These are phyloP conservation scores for Blakeslea trispora DNA, from an alignment of 371 early-diverging fungal species.

Conservation along the genomic window DNA sequence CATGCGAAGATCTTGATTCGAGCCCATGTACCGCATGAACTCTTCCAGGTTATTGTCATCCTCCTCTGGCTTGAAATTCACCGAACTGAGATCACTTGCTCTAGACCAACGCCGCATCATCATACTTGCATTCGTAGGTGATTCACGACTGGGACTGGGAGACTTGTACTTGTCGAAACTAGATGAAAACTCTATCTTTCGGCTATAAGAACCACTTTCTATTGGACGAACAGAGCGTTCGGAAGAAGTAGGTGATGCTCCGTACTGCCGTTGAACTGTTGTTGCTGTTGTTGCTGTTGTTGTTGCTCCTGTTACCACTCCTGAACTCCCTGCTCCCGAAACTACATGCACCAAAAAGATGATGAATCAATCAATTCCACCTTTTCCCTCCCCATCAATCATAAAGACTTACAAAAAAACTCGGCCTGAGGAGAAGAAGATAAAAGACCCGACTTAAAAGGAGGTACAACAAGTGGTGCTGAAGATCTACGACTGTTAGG, in stretches of 20 bases:
- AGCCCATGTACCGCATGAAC: constrained; percentile 63
- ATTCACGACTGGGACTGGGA: constrained; percentile 21
- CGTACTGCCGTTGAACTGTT: constrained; percentile 6
- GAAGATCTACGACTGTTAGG: constrained; percentile 20
- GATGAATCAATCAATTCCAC: too few relatives aligned
- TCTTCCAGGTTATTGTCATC: constrained; percentile 58
- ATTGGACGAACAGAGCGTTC: constrained; percentile 2
- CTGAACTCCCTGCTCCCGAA: constrained; percentile 14
- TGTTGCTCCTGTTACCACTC: too few relatives aligned
- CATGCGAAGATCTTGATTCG: constrained; percentile 52
- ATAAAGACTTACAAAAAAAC: constrained; percentile 40
- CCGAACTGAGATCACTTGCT: constrained; percentile 34
- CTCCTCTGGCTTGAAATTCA: constrained; percentile 25
- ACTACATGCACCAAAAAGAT: constrained; percentile 13
- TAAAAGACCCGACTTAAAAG: constrained; percentile 75
- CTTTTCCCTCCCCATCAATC: too few relatives aligned
- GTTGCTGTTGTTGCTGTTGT: not conserved
- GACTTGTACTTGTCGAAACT: constrained; percentile 41
- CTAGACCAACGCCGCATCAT: constrained; percentile 34
- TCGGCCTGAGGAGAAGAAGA: constrained; percentile 58
- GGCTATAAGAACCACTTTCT: constrained; percentile 25
- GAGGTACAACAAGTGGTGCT: constrained; percentile 53
- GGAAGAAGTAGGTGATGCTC: constrained; percentile 1
- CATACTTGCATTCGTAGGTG: constrained; percentile 15
- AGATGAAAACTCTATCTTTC: constrained; percentile 37